Conservation (phyloP, 2,329 filamentous ascomycete species). For the Botrytis pseudocinerea region DNA sequence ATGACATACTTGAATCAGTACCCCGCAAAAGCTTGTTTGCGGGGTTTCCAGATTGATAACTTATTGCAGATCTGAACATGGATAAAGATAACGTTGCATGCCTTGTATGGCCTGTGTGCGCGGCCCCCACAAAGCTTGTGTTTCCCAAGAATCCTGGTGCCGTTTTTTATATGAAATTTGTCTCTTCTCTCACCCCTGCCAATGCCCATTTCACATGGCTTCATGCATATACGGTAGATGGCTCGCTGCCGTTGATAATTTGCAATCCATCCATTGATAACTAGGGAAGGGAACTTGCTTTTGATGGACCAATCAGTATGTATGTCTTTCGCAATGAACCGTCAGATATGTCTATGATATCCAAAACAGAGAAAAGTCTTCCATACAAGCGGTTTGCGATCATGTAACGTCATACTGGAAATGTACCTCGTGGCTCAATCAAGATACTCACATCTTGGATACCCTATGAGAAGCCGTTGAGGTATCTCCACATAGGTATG, state of each 20-base stretch:
- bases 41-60: background rate
- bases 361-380: background rate
- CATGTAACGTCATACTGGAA: slow-evolving; percentile 14
- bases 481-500: background rate
- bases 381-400: background rate
- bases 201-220: slow-evolving; percentile 11
- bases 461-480: background rate
- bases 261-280: slow-evolving; percentile 2
- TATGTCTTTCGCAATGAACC: background rate
- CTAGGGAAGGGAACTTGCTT: background rate
- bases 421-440: background rate
- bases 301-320: background rate
- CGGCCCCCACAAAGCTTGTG: slow-evolving; percentile 18
- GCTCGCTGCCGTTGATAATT: slow-evolving; percentile 1
- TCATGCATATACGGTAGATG: slow-evolving; percentile 15
- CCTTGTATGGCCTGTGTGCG: background rate
- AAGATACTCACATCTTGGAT: background rate
- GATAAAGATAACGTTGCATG: slow-evolving; percentile 12
- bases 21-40: slow-evolving; percentile 8
- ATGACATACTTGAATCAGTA: background rate
- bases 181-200: background rate
- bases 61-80: background rate
- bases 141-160: background rate
- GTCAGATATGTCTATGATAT: background rate
- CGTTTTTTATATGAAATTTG: background rate